Conservation (phyloP, 1,139 yeast genomes). For the Hemisphaericaspora xylofermentans region DNA sequence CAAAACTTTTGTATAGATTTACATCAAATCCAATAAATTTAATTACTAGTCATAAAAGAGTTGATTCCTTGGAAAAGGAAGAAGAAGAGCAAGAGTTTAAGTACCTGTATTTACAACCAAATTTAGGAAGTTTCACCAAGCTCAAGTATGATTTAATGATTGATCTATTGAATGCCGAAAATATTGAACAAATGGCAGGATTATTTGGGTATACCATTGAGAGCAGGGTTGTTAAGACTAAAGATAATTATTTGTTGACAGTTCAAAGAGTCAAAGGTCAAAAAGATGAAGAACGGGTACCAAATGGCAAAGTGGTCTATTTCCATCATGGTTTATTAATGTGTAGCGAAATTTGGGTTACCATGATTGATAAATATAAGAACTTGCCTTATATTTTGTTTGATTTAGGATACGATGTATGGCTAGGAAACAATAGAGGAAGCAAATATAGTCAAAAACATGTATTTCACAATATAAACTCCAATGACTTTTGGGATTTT, state of each 20-base stretch:
- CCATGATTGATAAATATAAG: slow-evolving; percentile 58
- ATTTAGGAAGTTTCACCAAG: slow-evolving; percentile 16
- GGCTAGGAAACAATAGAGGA: slow-evolving; percentile 90
- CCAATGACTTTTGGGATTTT: slow-evolving; percentile 44
- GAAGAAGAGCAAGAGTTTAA: slow-evolving; percentile 14
- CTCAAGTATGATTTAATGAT: slow-evolving; percentile 31
- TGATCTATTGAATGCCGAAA: slow-evolving; percentile 31
- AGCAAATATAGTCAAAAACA: slow-evolving; percentile 73
- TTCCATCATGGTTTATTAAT: slow-evolving; percentile 89
- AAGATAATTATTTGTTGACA: slow-evolving; percentile 41
- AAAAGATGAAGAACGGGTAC: slow-evolving; percentile 5
- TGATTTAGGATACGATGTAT: slow-evolving; percentile 85
- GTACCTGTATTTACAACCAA: slow-evolving; percentile 13
- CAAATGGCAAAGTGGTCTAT: slow-evolving; percentile 58
- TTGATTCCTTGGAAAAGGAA: slow-evolving; percentile 11
- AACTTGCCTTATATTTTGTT: slow-evolving; percentile 77
- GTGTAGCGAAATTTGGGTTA: slow-evolving; percentile 89
- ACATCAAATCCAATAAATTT: slow-evolving; percentile 32
- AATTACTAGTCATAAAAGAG: slow-evolving; percentile 15
- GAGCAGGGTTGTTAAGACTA: slow-evolving; percentile 38
- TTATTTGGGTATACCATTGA: slow-evolving; percentile 43
- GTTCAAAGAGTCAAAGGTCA: slow-evolving; percentile 25
- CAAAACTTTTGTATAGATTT: slow-evolving; percentile 28
- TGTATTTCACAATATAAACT: slow-evolving; percentile 35
- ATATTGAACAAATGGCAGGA: slow-evolving; percentile 35